Percentiles rank a stretch among this genome's conserved stretches.
Conservation (phyloP, 805 yeast genomes). For the Ascoidea tarda region DNA sequence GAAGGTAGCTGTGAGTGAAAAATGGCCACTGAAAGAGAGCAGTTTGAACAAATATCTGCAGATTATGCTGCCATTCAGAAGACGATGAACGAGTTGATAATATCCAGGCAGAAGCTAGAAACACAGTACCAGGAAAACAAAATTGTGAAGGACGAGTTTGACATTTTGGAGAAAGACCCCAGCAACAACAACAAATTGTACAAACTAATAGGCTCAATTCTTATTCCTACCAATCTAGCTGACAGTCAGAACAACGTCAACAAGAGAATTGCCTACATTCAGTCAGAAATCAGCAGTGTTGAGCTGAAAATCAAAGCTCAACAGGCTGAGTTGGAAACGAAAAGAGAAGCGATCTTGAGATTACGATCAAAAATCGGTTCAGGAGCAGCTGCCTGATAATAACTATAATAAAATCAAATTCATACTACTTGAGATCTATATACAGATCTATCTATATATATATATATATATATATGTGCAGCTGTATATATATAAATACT, state of each 20-base stretch:
- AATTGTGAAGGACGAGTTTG: constrained; percentile 75
- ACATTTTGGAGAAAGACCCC: constrained; percentile 30
- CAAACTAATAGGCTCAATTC: constrained; percentile 84
- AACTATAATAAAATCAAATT: background rate
- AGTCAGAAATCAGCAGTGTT: constrained; percentile 61
- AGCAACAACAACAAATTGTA: constrained; percentile 64
- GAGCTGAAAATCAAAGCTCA: constrained; percentile 52
- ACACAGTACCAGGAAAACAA: constrained; percentile 90
- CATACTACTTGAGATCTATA: background rate
- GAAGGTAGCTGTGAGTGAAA: too few species aligned
- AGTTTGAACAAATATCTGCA: background rate
- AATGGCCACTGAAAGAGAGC: background rate
- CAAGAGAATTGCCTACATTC: constrained; percentile 82
- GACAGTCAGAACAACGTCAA: constrained; percentile 79
- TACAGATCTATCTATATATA: background rate
- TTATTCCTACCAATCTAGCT: constrained; percentile 72
- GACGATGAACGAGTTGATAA: background rate
- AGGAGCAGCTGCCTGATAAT: constrained; percentile 2
- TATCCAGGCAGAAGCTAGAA: constrained; percentile 64
- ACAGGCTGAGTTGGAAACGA: constrained; percentile 40
- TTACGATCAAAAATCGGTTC: constrained; percentile 1
- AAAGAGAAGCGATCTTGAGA: constrained; percentile 25
- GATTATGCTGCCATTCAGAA: background rate
- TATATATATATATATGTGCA: too few species aligned
- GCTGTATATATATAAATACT: too few species aligned